These are phyloP conservation scores for Rosa multiflora DNA, from an alignment of 306 rosid genomes.

Conservation along the genomic window DNA sequence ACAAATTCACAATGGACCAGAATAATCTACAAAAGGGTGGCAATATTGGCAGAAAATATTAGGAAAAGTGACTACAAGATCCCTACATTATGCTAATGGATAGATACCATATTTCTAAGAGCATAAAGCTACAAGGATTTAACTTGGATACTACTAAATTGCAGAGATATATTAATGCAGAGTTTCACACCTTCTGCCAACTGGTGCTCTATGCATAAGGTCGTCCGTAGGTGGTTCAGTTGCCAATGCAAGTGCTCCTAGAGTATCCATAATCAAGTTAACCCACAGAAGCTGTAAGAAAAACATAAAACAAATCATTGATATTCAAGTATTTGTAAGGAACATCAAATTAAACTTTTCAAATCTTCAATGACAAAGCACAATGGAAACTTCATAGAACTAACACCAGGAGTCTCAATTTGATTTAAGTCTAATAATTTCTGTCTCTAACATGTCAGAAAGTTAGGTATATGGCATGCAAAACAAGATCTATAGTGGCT, in stretches of 20 bases:
- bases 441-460: not conserved
- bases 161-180: not conserved
- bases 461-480: not conserved
- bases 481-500: not conserved
- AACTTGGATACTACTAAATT: slow-evolving; percentile 11
- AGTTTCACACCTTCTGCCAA: slow-evolving; percentile 80
- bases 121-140: not conserved
- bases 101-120: slow-evolving; percentile 16
- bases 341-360: not conserved
- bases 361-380: not conserved
- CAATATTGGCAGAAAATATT: not conserved
- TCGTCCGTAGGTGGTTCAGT: slow-evolving; percentile 96
- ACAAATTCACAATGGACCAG: not conserved
- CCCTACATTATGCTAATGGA: slow-evolving; percentile 10
- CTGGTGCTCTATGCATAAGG: slow-evolving; percentile 85
- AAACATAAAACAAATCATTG: slow-evolving; percentile 25
- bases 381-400: not conserved
- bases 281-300: slow-evolving; percentile 90
- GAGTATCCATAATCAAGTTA: slow-evolving; percentile 97
- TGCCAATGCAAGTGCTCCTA: slow-evolving; percentile 97
- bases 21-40: not conserved
- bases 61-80: not conserved
- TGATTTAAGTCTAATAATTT: not conserved
- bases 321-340: not conserved
- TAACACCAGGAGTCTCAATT: not conserved